These are phyloP conservation scores for Fusarium graminum DNA, from an alignment of 2,329 filamentous ascomycete genomes.

Conservation along the genomic window DNA sequence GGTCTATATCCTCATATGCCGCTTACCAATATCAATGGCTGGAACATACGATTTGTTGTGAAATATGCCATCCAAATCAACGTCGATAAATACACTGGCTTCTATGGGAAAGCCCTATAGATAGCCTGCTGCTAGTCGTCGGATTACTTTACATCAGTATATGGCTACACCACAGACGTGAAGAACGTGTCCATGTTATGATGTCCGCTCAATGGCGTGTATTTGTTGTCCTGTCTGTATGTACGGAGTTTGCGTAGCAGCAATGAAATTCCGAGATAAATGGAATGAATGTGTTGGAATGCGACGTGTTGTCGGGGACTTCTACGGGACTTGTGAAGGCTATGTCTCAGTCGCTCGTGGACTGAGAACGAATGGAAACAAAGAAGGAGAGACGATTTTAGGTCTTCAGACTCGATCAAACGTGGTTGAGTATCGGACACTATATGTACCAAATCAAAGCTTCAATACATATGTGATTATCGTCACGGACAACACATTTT, in stretches of 20 bases:
- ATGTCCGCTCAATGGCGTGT: background rate
- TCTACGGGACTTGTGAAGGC: constrained; percentile 18
- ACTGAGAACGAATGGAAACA: constrained; percentile 14
- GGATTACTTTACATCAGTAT: background rate
- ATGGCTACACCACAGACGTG: background rate
- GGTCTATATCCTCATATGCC: background rate
- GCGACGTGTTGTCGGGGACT: constrained; percentile 14
- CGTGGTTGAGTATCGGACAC: constrained; percentile 4
- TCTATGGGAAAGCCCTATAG: background rate
- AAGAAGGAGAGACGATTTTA: constrained; percentile 12
- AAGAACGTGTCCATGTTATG: background rate
- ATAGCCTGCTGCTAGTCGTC: no score
- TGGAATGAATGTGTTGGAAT: constrained; percentile 38
- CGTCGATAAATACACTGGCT: background rate
- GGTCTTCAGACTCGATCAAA: constrained; percentile 6
- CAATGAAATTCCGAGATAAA: constrained; percentile 4
- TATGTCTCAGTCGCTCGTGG: constrained; percentile 24
- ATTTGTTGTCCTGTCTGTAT: background rate
- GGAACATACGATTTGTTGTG: background rate
- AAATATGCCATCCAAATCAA: background rate
- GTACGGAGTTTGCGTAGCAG: constrained; percentile 15
- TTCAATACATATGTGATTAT: constrained; percentile 11
- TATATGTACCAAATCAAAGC: background rate
- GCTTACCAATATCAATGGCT: background rate
- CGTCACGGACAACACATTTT: constrained; percentile 12